Evolutionary conservation across 2,329 filamentous ascomycete species (phyloP).

Genomic region (Dactylellina sp.): DNA sequence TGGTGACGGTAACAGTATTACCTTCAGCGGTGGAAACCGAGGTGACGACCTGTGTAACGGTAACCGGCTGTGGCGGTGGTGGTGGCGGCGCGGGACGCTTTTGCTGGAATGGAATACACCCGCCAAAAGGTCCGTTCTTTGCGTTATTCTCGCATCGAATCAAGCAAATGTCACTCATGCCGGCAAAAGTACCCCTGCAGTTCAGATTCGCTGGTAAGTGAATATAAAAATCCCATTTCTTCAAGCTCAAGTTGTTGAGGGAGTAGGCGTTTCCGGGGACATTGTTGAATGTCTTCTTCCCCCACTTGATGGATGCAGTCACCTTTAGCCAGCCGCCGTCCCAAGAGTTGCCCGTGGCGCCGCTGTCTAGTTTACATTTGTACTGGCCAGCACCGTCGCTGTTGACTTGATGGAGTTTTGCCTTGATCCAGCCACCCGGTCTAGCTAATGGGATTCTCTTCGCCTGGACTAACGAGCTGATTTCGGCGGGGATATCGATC

Average conservation of each 20-base stretch:
- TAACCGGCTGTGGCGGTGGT: background rate
- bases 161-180: slow-evolving; percentile 4
- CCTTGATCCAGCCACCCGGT: slow-evolving; percentile 20
- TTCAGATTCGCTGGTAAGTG: slow-evolving; percentile 5
- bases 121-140: slow-evolving; percentile 24
- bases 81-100: background rate
- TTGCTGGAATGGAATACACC: slow-evolving; percentile 29
- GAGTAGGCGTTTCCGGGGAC: slow-evolving; percentile 18
- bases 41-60: background rate
- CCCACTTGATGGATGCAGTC: slow-evolving; percentile 8
- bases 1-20: too few relatives aligned
- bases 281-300: slow-evolving; percentile 13
- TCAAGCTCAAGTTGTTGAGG: slow-evolving; percentile 6
- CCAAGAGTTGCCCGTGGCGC: background rate
- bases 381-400: slow-evolving; percentile 21
- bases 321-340: slow-evolving; percentile 63
- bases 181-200: slow-evolving; percentile 2
- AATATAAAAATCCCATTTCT: slow-evolving; percentile 7
- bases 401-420: slow-evolving; percentile 15
- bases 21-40: too few relatives aligned
- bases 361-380: slow-evolving; percentile 13
- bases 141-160: slow-evolving; percentile 19
- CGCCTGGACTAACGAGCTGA: background rate
- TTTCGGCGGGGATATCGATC: background rate
- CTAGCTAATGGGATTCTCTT: slow-evolving; percentile 1